Evolutionary conservation across 2,329 filamentous ascomycete species (phyloP), one percentile per base, ranked within the genome.

Genomic region (Pseudogymnoascus sp.): DNA sequence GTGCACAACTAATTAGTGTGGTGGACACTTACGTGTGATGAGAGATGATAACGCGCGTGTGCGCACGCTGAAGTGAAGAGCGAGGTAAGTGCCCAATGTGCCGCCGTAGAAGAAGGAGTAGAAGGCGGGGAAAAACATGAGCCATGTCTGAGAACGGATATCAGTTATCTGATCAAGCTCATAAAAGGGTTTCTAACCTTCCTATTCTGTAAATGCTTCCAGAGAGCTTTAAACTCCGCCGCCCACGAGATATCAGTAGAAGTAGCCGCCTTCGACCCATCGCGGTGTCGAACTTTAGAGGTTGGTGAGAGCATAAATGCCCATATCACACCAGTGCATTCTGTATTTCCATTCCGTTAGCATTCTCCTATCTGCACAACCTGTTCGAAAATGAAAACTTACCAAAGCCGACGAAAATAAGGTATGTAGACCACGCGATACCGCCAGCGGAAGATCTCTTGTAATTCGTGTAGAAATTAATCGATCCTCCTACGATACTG

Each of bases 31-130:
- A 69, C 72, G 73, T 23, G 70, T 69, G 23, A 75, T 68, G 3
- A 74, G 72, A 13, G 74, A 71, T 2, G 74, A 74, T 5, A 74
- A 43, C 2, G 72, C 73, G 28, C 74, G 73, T 6, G 74, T 66
- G 34, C 74, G 68, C 14, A 75, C 74, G 3, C 71, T 73, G 64
- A 75, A 75, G 65, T 75, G 73, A 3, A 72, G 65, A 4, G 72
- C 71, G 6, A 75, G 67, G 62, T 75, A 75, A 1, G 74, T 76
- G 2, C 74, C 74, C 73, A 75, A 72, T 1, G 73, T 75, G 28
- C 74, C 75, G 28, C 75, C 75, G 19, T 74, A 76, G 68, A 77
- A 77, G 69, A 77, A 77, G 1, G 74, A 75, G 68, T 75, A 76
- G 65, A 76, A 75, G 1, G 73, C 70, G 0, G 74, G 74, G 7